phyloP scores from a whole-genome alignment of 2,329 filamentous ascomycete species.

The Coniella lustricola region DNA sequence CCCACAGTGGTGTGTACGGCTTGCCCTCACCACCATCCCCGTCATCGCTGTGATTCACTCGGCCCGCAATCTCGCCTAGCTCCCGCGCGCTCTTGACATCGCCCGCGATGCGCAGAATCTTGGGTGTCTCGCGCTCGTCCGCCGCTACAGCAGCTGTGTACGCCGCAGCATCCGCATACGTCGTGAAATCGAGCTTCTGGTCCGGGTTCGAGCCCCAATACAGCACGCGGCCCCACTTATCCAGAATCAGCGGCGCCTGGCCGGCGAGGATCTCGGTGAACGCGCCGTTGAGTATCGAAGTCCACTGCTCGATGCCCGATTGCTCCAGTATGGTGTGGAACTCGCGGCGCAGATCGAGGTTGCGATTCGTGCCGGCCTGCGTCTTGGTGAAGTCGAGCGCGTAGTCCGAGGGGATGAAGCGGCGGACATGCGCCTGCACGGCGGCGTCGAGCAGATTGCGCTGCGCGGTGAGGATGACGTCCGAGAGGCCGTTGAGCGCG shows the following conservation, averaged over 20 bases:
- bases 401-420: slow-evolving; percentile 57
- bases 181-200: slow-evolving; percentile 17
- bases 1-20: slow-evolving; percentile 11
- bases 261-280: slow-evolving; percentile 16
- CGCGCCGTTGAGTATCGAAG: slow-evolving; percentile 16
- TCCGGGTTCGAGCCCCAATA: slow-evolving; percentile 10
- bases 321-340: slow-evolving; percentile 16
- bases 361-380: slow-evolving; percentile 16
- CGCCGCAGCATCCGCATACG: slow-evolving; percentile 16
- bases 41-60: too few species aligned
- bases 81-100: slow-evolving; percentile 10
- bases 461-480: slow-evolving; percentile 32
- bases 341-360: slow-evolving; percentile 17
- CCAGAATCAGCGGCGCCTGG: slow-evolving; percentile 10
- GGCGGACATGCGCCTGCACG: slow-evolving; percentile 49
- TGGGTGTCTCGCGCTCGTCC: slow-evolving; percentile 16
- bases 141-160: slow-evolving; percentile 17
- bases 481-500: slow-evolving; percentile 14
- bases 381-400: slow-evolving; percentile 19
- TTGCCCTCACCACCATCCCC: not conserved
- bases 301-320: slow-evolving; percentile 15
- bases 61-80: slow-evolving; percentile 9
- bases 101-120: slow-evolving; percentile 18
- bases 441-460: slow-evolving; percentile 48
- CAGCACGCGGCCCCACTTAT: slow-evolving; percentile 6